phyloP scores from a whole-genome alignment of 352 stramenopile genomes.

The Achlya hypogyna region DNA sequence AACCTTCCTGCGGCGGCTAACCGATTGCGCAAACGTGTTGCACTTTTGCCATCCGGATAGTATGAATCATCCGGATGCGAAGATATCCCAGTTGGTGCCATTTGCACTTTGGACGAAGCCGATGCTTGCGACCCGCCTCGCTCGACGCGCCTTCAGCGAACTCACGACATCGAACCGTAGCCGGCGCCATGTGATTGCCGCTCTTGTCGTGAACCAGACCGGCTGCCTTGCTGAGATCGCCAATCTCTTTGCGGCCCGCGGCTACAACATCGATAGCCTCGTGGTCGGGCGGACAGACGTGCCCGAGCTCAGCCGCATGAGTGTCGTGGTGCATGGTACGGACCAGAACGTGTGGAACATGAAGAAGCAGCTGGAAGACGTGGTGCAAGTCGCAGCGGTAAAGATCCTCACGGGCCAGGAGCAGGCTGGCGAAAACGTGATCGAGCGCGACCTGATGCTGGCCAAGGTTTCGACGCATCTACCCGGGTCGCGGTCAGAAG shows the following conservation, averaged over 20 bases:
- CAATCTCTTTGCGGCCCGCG: constrained; percentile 72
- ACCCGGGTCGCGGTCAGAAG: constrained; percentile 52
- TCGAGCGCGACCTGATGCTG: constrained; percentile 82
- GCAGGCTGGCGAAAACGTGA: constrained; percentile 63
- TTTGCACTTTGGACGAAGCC: background rate
- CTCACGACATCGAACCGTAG: constrained; percentile 20
- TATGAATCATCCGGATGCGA: background rate
- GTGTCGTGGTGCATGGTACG: constrained; percentile 72
- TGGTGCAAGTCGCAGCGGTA: constrained; percentile 78
- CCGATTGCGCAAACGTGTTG: background rate
- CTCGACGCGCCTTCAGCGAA: background rate
- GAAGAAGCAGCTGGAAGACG: constrained; percentile 82
- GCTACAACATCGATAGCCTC: constrained; percentile 84
- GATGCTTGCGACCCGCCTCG: background rate
- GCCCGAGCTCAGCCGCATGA: constrained; percentile 80
- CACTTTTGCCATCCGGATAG: background rate
- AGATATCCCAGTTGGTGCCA: no score
- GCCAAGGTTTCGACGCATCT: constrained; percentile 72
- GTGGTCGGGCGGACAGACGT: constrained; percentile 80
- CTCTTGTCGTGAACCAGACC: constrained; percentile 76
- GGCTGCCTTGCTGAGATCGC: constrained; percentile 79
- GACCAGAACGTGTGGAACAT: constrained; percentile 77
- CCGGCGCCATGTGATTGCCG: constrained; percentile 73
- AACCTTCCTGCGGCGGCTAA: background rate
- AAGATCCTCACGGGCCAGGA: constrained; percentile 72